phyloP scores from a whole-genome alignment of 2,329 filamentous ascomycete genomes.

The Neonectria neomacrospora region DNA sequence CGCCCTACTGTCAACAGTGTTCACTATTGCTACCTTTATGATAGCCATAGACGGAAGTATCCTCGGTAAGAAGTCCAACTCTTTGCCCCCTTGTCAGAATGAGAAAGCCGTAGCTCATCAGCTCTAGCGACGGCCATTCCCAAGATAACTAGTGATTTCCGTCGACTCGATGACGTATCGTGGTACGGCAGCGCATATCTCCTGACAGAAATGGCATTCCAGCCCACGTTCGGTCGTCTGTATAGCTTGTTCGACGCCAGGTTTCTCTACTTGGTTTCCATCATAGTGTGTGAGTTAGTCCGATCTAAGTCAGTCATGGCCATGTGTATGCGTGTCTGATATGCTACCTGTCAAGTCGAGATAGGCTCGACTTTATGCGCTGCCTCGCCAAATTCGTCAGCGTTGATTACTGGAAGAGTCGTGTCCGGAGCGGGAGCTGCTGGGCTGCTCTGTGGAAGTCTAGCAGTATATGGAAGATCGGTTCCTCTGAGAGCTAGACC shows the following conservation, averaged over 20 bases:
- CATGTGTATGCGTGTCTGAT: conserved; percentile 9
- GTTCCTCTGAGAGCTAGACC: conserved; percentile 30
- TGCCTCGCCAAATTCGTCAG: conserved; percentile 45
- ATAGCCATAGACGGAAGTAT: conserved; percentile 27
- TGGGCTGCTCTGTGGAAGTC: conserved; percentile 29
- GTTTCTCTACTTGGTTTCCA: conserved; percentile 41
- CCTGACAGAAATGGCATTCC: conserved; percentile 40
- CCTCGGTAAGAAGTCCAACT: conserved; percentile 3
- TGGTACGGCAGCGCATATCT: conserved; percentile 49
- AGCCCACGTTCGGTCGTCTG: conserved; percentile 46
- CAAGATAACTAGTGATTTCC: conserved; percentile 45
- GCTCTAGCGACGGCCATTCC: conserved; percentile 41
- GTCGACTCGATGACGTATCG: conserved; percentile 49
- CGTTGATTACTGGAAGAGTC: conserved; percentile 53
- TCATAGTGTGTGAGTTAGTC: conserved; percentile 3
- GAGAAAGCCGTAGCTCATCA: neutral
- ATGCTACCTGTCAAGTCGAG: conserved; percentile 35
- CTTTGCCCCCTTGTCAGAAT: neutral
- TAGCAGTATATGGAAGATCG: conserved; percentile 26
- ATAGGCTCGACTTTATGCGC: conserved; percentile 44
- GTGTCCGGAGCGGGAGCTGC: conserved; percentile 50
- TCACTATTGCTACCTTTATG: conserved; percentile 28
- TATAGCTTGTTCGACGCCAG: conserved; percentile 49
- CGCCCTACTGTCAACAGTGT: conserved; percentile 23
- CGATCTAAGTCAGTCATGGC: neutral